Evolutionary conservation across 495 filamentous ascomycete genomes (phyloP).

Genomic region (Alectoria sarmentosa): DNA sequence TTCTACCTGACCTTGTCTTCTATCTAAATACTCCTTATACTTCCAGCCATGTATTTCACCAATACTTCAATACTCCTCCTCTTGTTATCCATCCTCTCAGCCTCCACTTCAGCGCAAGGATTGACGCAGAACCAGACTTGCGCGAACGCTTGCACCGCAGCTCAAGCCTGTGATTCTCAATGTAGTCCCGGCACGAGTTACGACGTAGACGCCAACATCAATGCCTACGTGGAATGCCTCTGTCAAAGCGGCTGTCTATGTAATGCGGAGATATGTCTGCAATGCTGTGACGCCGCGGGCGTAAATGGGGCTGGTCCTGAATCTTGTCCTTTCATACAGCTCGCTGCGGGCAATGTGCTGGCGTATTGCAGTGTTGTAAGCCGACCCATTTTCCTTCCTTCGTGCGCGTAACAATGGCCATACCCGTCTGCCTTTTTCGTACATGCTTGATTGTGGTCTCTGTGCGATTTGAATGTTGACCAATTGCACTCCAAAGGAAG

Average conservation of each 20-base stretch:
- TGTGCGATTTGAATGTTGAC: slow-evolving; percentile 3
- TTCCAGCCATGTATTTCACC: slow-evolving; percentile 10
- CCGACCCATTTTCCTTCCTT: neutral
- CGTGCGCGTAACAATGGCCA: too few relatives aligned
- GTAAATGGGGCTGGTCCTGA: neutral
- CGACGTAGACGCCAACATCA: too few relatives aligned
- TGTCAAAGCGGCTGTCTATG: slow-evolving; percentile 13
- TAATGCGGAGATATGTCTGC: slow-evolving; percentile 7
- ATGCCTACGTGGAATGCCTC: neutral
- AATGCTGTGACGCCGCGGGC: slow-evolving; percentile 1
- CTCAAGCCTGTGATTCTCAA: neutral
- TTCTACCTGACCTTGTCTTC: slow-evolving; percentile 12
- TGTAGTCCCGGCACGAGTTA: neutral
- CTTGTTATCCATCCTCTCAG: slow-evolving; percentile 7
- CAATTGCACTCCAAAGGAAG: neutral
- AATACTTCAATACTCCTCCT: slow-evolving; percentile 6
- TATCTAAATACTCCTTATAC: neutral
- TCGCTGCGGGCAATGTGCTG: slow-evolving; percentile 5
- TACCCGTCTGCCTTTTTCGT: neutral
- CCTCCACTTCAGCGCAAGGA: slow-evolving; percentile 6
- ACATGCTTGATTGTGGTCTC: slow-evolving; percentile 2
- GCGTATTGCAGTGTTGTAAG: slow-evolving; percentile 1
- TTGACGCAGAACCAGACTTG: neutral
- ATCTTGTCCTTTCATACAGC: neutral
- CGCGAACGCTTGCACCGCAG: slow-evolving; percentile 2